Conservation (phyloP, 257 asterid genomes). For the Penstemon davidsonii region DNA sequence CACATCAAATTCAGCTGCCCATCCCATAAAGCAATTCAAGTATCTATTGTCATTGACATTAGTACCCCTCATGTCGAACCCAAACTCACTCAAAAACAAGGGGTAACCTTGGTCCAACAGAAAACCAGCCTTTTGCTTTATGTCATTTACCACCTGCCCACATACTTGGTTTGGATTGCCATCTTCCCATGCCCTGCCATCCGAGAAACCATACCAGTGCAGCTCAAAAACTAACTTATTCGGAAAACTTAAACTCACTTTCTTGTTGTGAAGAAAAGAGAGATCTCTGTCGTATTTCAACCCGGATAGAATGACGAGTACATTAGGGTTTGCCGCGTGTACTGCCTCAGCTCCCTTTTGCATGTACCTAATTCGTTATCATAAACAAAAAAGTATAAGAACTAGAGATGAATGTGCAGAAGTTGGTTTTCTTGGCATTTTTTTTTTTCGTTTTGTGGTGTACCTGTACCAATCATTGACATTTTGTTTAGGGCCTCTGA, state of each 20-base stretch:
- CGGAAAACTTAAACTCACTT: slow-evolving; percentile 51
- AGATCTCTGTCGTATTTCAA: slow-evolving; percentile 67
- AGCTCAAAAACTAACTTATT: slow-evolving; percentile 72
- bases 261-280: slow-evolving; percentile 49
- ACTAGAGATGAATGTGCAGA: background rate
- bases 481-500: slow-evolving; percentile 74
- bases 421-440: no score
- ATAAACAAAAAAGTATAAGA: background rate
- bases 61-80: slow-evolving; percentile 73
- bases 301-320: slow-evolving; percentile 77
- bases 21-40: slow-evolving; percentile 82
- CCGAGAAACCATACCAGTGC: slow-evolving; percentile 85
- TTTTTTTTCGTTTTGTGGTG: background rate
- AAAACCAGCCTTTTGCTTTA: slow-evolving; percentile 52
- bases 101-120: slow-evolving; percentile 87
- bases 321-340: slow-evolving; percentile 74
- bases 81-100: slow-evolving; percentile 82
- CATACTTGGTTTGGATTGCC: slow-evolving; percentile 83
- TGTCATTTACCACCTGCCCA: slow-evolving; percentile 49
- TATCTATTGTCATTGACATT: slow-evolving; percentile 86
- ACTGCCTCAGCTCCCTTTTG: slow-evolving; percentile 89
- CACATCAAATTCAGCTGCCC: slow-evolving; percentile 84
- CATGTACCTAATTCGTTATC: slow-evolving; percentile 54
- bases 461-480: slow-evolving; percentile 85
- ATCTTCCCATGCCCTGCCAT: slow-evolving; percentile 63